phyloP scores from a whole-genome alignment of 805 yeast genomes.

The Wickerhamiella parazyma region DNA sequence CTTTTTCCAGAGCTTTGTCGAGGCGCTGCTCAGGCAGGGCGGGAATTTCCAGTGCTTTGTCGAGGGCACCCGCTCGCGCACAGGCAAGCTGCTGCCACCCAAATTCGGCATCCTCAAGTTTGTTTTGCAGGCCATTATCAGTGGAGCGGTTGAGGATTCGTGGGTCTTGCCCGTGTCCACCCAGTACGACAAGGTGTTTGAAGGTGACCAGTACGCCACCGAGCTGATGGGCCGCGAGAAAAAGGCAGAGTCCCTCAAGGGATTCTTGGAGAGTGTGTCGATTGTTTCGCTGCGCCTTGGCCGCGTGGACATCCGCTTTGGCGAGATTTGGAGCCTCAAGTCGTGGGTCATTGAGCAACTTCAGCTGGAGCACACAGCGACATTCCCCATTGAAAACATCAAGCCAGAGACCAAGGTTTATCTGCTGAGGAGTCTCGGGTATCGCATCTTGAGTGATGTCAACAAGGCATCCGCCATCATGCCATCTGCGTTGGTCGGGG shows the following conservation, averaged over 20 bases:
- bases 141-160: slow-evolving; percentile 30
- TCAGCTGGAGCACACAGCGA: slow-evolving; percentile 13
- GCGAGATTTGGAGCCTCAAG: slow-evolving; percentile 31
- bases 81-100: slow-evolving; percentile 50
- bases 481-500: slow-evolving; percentile 41
- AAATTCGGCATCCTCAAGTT: slow-evolving; percentile 48
- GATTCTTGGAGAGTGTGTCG: slow-evolving; percentile 26
- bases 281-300: slow-evolving; percentile 27
- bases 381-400: slow-evolving; percentile 11
- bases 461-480: slow-evolving; percentile 39
- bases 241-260: slow-evolving; percentile 36
- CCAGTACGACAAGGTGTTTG: slow-evolving; percentile 47
- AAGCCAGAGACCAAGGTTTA: slow-evolving; percentile 10
- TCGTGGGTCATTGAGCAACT: slow-evolving; percentile 24
- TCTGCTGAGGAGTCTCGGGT: slow-evolving; percentile 38
- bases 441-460: slow-evolving; percentile 38
- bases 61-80: slow-evolving; percentile 54
- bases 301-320: slow-evolving; percentile 30
- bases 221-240: slow-evolving; percentile 47
- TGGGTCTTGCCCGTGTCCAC: slow-evolving; percentile 44
- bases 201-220: slow-evolving; percentile 38
- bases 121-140: slow-evolving; percentile 33
- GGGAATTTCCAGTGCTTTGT: slow-evolving; percentile 45
- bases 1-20: slow-evolving; percentile 32
- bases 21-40: slow-evolving; percentile 36